Conservation (phyloP, 2,329 filamentous ascomycete genomes). For the Colletotrichum tropicale region DNA sequence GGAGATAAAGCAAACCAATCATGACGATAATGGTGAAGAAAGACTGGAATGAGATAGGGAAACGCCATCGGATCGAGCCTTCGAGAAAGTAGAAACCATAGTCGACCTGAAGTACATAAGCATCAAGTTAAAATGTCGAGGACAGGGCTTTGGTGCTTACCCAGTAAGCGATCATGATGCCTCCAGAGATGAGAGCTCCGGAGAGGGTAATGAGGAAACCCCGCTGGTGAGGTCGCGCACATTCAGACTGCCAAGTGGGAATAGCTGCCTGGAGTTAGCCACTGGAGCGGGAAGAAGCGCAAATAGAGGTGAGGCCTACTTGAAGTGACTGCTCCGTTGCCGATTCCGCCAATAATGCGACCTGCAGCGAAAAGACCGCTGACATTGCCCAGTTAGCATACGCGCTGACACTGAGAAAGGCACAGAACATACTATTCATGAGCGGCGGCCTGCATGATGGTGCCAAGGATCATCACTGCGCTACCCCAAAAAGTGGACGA, state of each 20-base stretch:
- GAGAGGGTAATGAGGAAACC: constrained; percentile 31
- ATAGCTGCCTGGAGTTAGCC: too few relatives aligned
- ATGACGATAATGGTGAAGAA: constrained; percentile 37
- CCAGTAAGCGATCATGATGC: constrained; percentile 36
- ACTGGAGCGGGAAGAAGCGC: too few relatives aligned
- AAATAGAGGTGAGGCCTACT: too few relatives aligned
- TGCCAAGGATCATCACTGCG: constrained; percentile 32
- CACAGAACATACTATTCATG: constrained; percentile 24
- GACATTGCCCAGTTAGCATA: too few relatives aligned
- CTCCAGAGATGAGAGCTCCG: constrained; percentile 30
- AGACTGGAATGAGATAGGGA: constrained; percentile 34
- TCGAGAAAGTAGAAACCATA: constrained; percentile 33
- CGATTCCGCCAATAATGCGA: constrained; percentile 28
- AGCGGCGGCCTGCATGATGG: constrained; percentile 27
- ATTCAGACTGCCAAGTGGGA: constrained; percentile 33
- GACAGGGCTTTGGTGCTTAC: too few relatives aligned
- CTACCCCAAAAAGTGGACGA: constrained; percentile 35
- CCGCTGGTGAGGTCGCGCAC: constrained; percentile 28
- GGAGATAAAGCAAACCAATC: constrained; percentile 34
- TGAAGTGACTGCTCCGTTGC: constrained; percentile 31
- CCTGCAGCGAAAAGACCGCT: too few relatives aligned
- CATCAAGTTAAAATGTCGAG: too few relatives aligned
- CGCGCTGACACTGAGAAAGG: too few relatives aligned
- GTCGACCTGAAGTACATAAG: too few relatives aligned
- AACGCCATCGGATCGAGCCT: constrained; percentile 34